phyloP scores from a whole-genome alignment of 345 rosid genomes.

The Litchi chinensis region DNA sequence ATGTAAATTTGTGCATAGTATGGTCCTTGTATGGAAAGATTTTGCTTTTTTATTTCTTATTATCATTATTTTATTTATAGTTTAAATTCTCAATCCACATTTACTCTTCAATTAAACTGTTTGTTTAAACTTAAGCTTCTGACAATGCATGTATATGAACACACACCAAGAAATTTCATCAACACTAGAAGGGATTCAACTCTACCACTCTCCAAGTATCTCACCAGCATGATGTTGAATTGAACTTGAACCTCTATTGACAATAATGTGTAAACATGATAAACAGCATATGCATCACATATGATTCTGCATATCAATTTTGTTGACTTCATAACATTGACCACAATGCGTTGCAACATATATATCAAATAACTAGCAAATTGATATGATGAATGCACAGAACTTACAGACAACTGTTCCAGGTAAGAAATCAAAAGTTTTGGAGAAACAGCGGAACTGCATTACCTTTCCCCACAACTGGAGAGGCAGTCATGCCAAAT shows the following conservation, averaged over 20 bases:
- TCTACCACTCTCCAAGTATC: constrained; percentile 9
- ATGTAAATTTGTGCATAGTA: background rate
- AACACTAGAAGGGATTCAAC: background rate
- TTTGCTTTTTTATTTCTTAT: background rate
- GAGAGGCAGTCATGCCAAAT: constrained; percentile 99
- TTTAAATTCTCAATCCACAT: background rate
- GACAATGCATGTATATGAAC: background rate
- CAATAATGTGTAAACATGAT: background rate
- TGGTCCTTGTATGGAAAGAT: background rate
- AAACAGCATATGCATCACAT: background rate
- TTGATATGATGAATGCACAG: background rate
- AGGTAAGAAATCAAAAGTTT: constrained; percentile 4
- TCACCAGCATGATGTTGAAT: background rate
- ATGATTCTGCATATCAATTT: constrained; percentile 1
- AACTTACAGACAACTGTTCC: background rate
- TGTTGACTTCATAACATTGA: background rate
- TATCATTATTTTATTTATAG: background rate
- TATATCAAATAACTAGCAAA: background rate
- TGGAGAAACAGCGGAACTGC: constrained; percentile 5
- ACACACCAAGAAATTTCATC: background rate
- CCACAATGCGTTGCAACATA: background rate
- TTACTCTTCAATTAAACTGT: background rate
- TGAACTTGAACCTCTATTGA: background rate
- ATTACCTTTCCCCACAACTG: constrained; percentile 91
- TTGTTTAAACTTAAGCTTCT: background rate